A percentile compares a stretch with the other conserved stretches of the same genome.
Conservation (phyloP, 495 filamentous ascomycete species). For the Usnea hakonensis region DNA sequence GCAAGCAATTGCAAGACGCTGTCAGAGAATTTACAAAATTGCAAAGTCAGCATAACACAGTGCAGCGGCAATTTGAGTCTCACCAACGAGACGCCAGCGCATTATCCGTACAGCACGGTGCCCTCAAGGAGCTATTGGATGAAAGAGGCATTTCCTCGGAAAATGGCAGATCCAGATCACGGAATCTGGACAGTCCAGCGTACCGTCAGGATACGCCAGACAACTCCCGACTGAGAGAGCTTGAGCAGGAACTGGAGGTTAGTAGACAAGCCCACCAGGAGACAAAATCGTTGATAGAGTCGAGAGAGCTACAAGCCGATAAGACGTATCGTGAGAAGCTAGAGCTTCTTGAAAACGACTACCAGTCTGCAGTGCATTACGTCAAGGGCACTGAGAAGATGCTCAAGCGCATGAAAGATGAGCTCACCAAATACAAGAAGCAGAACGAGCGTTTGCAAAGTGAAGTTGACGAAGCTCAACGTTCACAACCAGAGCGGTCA, state of each 20-base stretch:
- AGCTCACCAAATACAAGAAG: conserved; percentile 78
- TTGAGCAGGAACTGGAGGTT: conserved; percentile 81
- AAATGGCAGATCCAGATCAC: conserved; percentile 49
- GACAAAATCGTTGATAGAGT: conserved; percentile 63
- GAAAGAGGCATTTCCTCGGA: conserved; percentile 67
- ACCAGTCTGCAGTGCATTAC: conserved; percentile 99
- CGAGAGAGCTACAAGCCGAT: conserved; percentile 75
- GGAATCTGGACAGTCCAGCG: conserved; percentile 57
- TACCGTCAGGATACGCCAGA: conserved; percentile 75
- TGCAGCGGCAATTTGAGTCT: conserved; percentile 67
- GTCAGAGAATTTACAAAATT: conserved; percentile 71
- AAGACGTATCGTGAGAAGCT: conserved; percentile 84
- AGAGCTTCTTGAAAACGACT: conserved; percentile 86
- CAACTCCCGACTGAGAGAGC: conserved; percentile 68
- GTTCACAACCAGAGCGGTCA: conserved; percentile 33
- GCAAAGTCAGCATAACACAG: conserved; percentile 66
- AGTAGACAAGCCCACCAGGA: conserved; percentile 77
- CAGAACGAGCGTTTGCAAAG: conserved; percentile 76
- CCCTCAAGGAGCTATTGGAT: conserved; percentile 82
- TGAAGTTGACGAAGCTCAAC: conserved; percentile 56
- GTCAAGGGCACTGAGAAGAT: conserved; percentile 99
- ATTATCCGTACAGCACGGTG: conserved; percentile 78
- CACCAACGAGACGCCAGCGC: conserved; percentile 88
- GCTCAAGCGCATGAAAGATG: conserved; percentile 97
- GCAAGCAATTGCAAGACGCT: conserved; percentile 77